Base-by-base conservation (phyloP, 345 rosid genomes). In the Gossypium thurberi region DNA sequence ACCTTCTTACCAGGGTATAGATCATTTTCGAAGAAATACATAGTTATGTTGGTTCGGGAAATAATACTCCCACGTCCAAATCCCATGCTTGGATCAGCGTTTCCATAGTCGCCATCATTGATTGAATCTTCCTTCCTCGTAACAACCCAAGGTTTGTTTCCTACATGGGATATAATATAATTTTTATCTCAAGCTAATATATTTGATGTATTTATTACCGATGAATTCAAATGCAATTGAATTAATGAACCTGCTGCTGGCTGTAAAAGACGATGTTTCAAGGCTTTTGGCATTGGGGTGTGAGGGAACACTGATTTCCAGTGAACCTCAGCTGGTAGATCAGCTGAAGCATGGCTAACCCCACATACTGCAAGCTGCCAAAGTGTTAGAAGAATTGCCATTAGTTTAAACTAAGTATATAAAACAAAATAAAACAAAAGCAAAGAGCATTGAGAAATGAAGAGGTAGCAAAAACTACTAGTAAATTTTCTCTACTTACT, bases 21-120 rank as follows among this genome's bases (percentile, higher is more conserved):
- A 74, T 90, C 91, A 58, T 91, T 85, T 69, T 91, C 93, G 78
- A 90, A 79, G 90, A 94, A 94, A 78, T 90, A 91, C 50, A 50
- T 15, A 3, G 55, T 46, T 20, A 15, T 62, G 47, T 62, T 62
- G 46, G 26, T 61, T 61, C n/a, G 66, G 20, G 18, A 61, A 61
- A 14, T 23, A 61, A 4, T 33, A 33, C 12, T 37, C 9, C 43
- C 65, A 13, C 6, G 18, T 14, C 14, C 44, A 33, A 61, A 61
- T 26, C 20, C 65, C 20, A 6, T 33, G 42, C 10, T 61, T 33
- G 65, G 65, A 61, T 61, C 44, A 12, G 18, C 65, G 25, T 28
- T 61, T 26, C 40, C 65, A 6, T 28, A 33, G 65, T 33, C 44
- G 10, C n/a, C 44, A 61, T 61, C 66, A 6, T 26, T 15, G 18